Conservation (phyloP, 208 protist species). For the Tritrichomonas foetus region DNA sequence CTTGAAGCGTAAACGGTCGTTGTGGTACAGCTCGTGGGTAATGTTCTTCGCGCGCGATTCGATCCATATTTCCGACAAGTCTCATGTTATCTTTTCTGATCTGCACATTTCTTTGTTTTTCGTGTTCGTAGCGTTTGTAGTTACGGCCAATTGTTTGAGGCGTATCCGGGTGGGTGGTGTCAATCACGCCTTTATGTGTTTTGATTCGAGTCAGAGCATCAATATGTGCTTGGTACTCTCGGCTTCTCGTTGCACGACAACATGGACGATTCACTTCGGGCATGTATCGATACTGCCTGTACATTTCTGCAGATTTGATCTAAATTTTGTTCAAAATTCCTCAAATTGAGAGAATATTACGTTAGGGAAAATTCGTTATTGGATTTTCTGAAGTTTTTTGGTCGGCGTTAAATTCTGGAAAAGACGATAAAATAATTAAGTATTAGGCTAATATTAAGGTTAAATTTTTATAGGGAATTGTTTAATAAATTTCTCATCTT, state of each 20-base stretch:
- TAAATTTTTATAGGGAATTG: no score
- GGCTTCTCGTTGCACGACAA: neutral
- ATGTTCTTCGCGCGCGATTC: neutral
- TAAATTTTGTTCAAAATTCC: no score
- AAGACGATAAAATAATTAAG: no score
- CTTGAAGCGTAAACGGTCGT: neutral
- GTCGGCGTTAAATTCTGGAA: no score
- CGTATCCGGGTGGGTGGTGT: neutral
- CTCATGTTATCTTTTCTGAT: neutral
- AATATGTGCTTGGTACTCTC: neutral
- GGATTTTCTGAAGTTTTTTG: no score
- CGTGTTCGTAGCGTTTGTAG: neutral
- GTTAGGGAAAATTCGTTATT: no score
- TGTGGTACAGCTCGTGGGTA: neutral
- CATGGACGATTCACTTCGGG: neutral
- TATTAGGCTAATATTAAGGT: no score
- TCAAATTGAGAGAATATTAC: no score
- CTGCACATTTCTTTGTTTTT: neutral
- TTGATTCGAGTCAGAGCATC: neutral
- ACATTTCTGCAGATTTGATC: no score
- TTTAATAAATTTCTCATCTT: no score
- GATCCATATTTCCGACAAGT: neutral
- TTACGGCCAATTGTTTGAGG: neutral
- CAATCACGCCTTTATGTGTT: neutral
- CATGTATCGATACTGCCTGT: no score